phyloP scores from a whole-genome alignment of 2,329 filamentous ascomycete species.

The Pseudocercospora musae region DNA sequence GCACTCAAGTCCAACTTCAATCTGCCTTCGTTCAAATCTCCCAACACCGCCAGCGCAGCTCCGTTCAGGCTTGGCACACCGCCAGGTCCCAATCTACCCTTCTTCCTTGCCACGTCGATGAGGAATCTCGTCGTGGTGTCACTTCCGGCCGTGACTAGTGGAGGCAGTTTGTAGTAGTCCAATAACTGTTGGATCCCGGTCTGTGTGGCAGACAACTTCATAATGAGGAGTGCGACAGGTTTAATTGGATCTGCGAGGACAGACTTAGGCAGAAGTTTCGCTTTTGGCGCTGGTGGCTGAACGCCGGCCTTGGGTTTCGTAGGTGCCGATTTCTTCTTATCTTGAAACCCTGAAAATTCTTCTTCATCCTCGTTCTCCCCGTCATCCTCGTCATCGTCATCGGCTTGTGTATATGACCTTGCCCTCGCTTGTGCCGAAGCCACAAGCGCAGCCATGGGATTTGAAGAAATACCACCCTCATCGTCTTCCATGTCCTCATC shows the following conservation, averaged over 20 bases:
- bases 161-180: conserved; percentile 77
- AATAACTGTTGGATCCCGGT: conserved; percentile 76
- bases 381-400: conserved; percentile 57
- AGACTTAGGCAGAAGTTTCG: conserved; percentile 68
- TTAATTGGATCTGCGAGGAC: conserved; percentile 91
- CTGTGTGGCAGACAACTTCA: conserved; percentile 69
- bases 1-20: conserved; percentile 53
- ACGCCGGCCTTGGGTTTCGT: conserved; percentile 1
- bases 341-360: conserved; percentile 16
- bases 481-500: conserved; percentile 59
- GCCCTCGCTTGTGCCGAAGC: conserved; percentile 79
- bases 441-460: conserved; percentile 88
- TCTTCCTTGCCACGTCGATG: conserved; percentile 89
- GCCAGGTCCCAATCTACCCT: conserved; percentile 81
- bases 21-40: conserved; percentile 93
- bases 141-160: conserved; percentile 65
- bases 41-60: conserved; percentile 88
- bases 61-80: conserved; percentile 85
- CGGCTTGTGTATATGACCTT: conserved; percentile 60
- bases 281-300: conserved; percentile 8
- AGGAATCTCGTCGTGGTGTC: conserved; percentile 88
- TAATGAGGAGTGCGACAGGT: conserved; percentile 79
- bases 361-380: conserved; percentile 52
- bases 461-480: conserved; percentile 56
- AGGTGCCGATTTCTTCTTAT: conserved; percentile 9